Percentiles rank a stretch among this genome's conserved stretches.
Evolutionary conservation across 192 early-diverging fungal species (phyloP).

Genomic region (Backusella circina): DNA sequence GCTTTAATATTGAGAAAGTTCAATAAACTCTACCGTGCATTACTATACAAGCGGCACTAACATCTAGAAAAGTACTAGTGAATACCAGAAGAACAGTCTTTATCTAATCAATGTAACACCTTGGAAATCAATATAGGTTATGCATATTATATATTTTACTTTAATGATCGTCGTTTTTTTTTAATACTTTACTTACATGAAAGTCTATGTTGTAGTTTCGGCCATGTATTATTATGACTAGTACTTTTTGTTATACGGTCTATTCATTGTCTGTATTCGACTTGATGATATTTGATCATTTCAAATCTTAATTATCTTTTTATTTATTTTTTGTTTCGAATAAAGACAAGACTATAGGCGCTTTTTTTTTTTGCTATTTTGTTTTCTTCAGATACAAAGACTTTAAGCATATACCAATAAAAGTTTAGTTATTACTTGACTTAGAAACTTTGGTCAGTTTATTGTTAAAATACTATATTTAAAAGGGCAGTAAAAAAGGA

Average conservation of each 20-base stretch:
- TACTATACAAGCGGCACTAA: not conserved
- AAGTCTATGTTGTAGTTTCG: not conserved
- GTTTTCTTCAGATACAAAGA: not conserved
- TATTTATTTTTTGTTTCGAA: not conserved
- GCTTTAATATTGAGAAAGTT: not conserved
- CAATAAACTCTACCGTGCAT: not conserved
- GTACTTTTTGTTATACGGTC: not conserved
- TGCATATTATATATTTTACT: not conserved
- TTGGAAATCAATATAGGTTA: not conserved
- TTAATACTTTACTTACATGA: not conserved
- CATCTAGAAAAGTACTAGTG: not conserved
- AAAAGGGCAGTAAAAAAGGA: not conserved
- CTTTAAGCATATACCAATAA: not conserved
- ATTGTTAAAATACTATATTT: not conserved
- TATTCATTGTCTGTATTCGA: not conserved
- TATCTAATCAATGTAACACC: not conserved
- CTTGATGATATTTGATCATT: not conserved
- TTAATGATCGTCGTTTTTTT: not conserved
- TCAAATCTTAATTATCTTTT: not conserved
- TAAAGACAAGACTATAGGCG: not conserved
- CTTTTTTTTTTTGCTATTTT: not conserved
- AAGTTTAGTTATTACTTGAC: not conserved
- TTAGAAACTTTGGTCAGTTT: not conserved
- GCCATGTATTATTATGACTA: not conserved
- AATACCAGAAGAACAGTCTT: not conserved